Base-by-base conservation (phyloP, 1,139 yeast species). In the Pichia sp. region DNA sequence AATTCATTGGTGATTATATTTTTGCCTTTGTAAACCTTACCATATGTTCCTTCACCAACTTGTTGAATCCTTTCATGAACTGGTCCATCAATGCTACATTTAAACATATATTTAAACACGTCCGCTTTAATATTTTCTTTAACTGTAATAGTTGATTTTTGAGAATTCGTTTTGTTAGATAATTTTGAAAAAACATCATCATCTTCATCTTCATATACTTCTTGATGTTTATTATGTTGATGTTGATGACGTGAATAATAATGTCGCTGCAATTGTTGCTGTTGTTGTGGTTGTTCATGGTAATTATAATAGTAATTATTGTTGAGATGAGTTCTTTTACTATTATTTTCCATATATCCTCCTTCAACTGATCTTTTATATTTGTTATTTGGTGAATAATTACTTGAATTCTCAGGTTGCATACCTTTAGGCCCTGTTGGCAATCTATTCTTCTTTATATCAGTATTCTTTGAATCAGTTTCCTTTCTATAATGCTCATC, bases 1-100 rank as follows among this genome's bases (percentile, higher is more conserved):
- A 73, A 68, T 49, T 77, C 80, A 6, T 75, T 73, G 0, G 96
- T 87, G n/a, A 77, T 69, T 16, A 67, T 65, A 59, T 87, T 85
- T 43, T 69, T 68, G 0, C 95, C 94, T 69, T 66, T 87, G 50
- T 67, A 69, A 12, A 70, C 74, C 46, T 68, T 67, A 9, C 73
- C 73, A 52, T 63, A 70, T n/a, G 71, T 71, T 16, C 74, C 74
- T 46, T 59, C 68, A 3, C 74, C 74, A 26, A 68, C 65, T 42
- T 63, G 67, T 37, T 61, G 62, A 4, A 62, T 55, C 40, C 65
- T 46, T 42, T 61, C 64, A 44, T 61, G 62, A 4, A 61, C 54
- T 0, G 58, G 52, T 0, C 54, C 57, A 23, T 42, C 43, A 6
- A 54, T 40, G 2, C 43, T 47, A 5, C 55, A 41, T 20, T 50